Conservation (phyloP, 2,329 filamentous ascomycete species). For the Pyrenophora graminea region DNA sequence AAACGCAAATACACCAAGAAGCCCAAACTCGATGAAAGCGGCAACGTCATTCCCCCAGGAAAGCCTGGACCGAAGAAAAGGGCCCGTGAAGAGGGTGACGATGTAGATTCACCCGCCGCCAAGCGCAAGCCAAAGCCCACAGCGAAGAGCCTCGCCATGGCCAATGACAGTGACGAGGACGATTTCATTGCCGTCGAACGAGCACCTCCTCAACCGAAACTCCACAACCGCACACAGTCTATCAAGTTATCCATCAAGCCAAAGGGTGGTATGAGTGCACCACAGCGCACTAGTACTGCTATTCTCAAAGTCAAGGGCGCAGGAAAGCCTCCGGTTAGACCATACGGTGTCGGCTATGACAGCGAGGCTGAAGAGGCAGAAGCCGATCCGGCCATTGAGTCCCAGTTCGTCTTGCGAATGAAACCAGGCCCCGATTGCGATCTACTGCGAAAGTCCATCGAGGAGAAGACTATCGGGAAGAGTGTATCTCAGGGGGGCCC, state of each 20-base stretch:
- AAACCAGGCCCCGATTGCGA: slow-evolving; percentile 82
- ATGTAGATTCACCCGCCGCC: slow-evolving; percentile 27
- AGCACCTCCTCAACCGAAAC: slow-evolving; percentile 14
- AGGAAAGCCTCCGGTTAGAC: slow-evolving; percentile 51
- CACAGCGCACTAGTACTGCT: slow-evolving; percentile 24
- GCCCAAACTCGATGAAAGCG: slow-evolving; percentile 39
- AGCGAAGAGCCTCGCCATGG: slow-evolving; percentile 36
- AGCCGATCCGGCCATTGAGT: slow-evolving; percentile 82
- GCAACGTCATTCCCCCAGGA: slow-evolving; percentile 26
- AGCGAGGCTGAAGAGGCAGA: slow-evolving; percentile 93
- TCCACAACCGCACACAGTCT: slow-evolving; percentile 28
- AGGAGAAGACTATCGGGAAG: slow-evolving; percentile 75
- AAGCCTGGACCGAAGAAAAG: slow-evolving; percentile 43
- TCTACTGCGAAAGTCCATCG: slow-evolving; percentile 75
- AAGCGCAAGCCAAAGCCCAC: slow-evolving; percentile 46
- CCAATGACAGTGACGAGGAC: slow-evolving; percentile 35
- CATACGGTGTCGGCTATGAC: slow-evolving; percentile 88
- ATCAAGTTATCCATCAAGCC: slow-evolving; percentile 42
- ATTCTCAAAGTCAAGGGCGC: slow-evolving; percentile 43
- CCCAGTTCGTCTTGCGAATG: slow-evolving; percentile 89
- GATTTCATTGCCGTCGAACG: slow-evolving; percentile 15
- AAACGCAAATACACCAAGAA: slow-evolving; percentile 53
- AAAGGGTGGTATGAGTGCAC: slow-evolving; percentile 23
- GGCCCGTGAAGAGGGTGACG: slow-evolving; percentile 43
- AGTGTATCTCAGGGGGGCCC: slow-evolving; percentile 68